These are phyloP conservation scores for Penicillium sp. DNA, from an alignment of 2,329 filamentous ascomycete species.

Conservation along the genomic window DNA sequence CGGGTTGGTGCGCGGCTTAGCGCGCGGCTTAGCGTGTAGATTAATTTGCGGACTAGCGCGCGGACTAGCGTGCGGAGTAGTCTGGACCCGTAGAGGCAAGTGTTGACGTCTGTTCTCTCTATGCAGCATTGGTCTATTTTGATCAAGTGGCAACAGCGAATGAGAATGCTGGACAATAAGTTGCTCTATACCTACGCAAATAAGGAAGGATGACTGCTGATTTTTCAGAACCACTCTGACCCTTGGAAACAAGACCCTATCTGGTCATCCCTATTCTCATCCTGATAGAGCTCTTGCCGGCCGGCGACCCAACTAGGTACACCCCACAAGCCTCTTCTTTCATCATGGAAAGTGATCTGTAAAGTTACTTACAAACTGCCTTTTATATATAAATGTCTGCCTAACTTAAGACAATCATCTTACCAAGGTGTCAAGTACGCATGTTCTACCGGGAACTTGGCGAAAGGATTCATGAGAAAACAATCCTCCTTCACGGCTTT, in stretches of 20 bases:
- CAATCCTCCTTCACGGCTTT: constrained; percentile 51
- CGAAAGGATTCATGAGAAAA: background rate
- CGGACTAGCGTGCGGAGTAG: background rate
- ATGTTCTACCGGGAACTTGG: background rate
- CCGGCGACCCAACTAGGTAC: background rate
- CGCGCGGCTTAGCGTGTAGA: background rate
- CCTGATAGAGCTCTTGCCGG: background rate
- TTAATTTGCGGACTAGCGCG: background rate
- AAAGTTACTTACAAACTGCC: background rate
- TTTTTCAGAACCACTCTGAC: background rate
- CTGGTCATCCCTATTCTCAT: background rate
- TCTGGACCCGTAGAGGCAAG: background rate
- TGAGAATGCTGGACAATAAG: background rate
- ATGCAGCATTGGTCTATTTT: background rate
- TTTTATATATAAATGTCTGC: background rate
- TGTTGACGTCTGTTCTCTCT: background rate
- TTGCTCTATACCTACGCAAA: background rate
- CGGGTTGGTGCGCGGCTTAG: background rate
- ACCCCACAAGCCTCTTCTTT: background rate
- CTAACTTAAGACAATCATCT: background rate
- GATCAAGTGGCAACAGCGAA: background rate
- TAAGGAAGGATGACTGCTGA: background rate
- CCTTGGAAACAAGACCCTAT: background rate
- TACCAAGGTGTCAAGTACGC: background rate
- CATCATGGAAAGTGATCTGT: background rate